Base-by-base conservation (phyloP, 345 rosid species). In the Cochlearia excelsa region DNA sequence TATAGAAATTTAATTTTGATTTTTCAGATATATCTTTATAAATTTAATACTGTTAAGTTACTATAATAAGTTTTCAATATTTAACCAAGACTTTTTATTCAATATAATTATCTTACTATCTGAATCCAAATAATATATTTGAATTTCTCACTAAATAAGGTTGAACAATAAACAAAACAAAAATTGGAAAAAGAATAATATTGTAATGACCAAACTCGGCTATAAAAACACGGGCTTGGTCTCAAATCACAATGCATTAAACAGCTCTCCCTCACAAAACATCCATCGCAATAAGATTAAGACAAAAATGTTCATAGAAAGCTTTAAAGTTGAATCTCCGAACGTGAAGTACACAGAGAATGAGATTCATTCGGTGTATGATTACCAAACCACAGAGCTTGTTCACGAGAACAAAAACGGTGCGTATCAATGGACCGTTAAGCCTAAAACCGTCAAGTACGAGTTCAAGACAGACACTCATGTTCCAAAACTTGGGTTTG, bases 301-400 rank as follows among this genome's bases (percentile, higher is more conserved):
- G 53, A n/a, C 6, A 44, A 84, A 71, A 64, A 93, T 89, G 99
- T 89, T 93, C 48, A 79, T 93, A n/a, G 95, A 93, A 60, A 79
- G 74, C 69, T 93, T 93, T 65, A 82, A 80, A 77, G 99, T 93
- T 3, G 99, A 93, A 70, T 75, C 84, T 60, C 95, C 95, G 2
- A 82, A 89, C 54, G 99, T 93, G 30, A 78, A 75, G 79, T 93
- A 93, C 83, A 64, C 80, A n/a, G 94, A 93, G 33, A 63, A 56
- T 47, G 97, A 85, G 88, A 85, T 93, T 67, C 89, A 79, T 39
- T 87, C 99, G 7, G 83, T 83, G 70, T 93, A 93, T 71, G 72
- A 74, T 73, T 93, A 93, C 63, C 84, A 93, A 57, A 93, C 99
- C 73, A 89, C 97, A 16, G 97, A 89, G 77, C 88, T 93, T 65